Base-by-base conservation (phyloP, 768 basidiomycete genomes). In the Mycena haematopus region DNA sequence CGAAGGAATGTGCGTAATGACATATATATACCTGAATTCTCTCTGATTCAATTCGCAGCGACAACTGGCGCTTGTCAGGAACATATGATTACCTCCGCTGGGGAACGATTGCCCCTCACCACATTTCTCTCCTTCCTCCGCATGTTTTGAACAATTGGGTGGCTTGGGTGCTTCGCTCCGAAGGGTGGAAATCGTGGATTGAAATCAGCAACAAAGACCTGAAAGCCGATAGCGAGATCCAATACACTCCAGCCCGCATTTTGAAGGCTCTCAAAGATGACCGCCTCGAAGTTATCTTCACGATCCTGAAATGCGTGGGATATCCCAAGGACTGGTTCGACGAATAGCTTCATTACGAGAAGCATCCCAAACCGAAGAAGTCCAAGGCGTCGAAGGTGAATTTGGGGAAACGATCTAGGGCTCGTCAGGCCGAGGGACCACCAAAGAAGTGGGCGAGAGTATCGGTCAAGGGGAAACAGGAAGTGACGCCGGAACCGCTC, bases 321-420 rank as follows among this genome's bases (percentile, higher is more conserved):
- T 70, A 65, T 59, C 69, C 66, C 9, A 35, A 63, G n/a, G 61
- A 67, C 8, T 67, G 63, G 66, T 62, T 67, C 46, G 63, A 69
- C 27, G 19, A 58, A 9, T 52, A 67, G 38, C 22, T 62, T 19
- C 36, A 64, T 29, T 65, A 59, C 40, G 44, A 65, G 35, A 51
- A 66, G 14, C 38, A 24, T 22, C 44, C 44, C 15, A 42, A 42
- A n/a, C 40, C 40, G 35, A 53, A 63, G 1, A 69, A 69, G 24
- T 47, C 68, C 19, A 27, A 25, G 14, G 29, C 4, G 6, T 24
- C 49, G 3, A 6, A 31, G 21, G 6, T n/a, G 21, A 36, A 36
- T 0, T 51, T 10, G 6, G 35, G 35, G 8, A 57, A 57, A 52
- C 56, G 58, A 22, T 52, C 24, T 25, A 33, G 17, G 31, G 19